A percentile compares a stretch with the other conserved stretches of the same genome.
Evolutionary conservation across 768 basidiomycete species (phyloP).

Genomic region (Porpolomopsis calyptriformis): DNA sequence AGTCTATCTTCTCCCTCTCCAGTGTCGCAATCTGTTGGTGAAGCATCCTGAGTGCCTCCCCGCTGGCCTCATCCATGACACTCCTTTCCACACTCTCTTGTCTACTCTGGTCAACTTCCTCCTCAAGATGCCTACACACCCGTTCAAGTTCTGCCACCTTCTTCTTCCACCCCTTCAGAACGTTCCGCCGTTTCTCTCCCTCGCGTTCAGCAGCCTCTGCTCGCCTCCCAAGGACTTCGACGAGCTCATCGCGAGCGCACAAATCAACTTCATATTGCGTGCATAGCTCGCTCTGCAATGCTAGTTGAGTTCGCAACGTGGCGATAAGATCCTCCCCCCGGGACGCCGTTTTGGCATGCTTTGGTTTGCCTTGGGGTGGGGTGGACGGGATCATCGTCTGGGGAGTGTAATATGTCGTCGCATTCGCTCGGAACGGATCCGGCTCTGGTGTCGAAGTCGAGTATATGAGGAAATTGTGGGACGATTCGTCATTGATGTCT

Average conservation of each 20-base stretch:
- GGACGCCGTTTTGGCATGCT: slow-evolving; percentile 50
- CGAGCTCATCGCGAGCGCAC: slow-evolving; percentile 60
- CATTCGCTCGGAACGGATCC: slow-evolving; percentile 65
- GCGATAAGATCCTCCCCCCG: slow-evolving; percentile 64
- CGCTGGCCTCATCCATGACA: slow-evolving; percentile 75
- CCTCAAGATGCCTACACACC: slow-evolving; percentile 58
- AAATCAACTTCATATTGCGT: slow-evolving; percentile 71
- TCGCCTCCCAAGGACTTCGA: slow-evolving; percentile 46
- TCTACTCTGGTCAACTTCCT: slow-evolving; percentile 78
- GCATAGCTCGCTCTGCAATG: slow-evolving; percentile 64
- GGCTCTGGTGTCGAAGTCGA: slow-evolving; percentile 31
- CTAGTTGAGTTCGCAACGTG: slow-evolving; percentile 64
- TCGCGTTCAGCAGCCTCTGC: slow-evolving; percentile 50
- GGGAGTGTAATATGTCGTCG: slow-evolving; percentile 68
- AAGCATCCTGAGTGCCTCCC: slow-evolving; percentile 67
- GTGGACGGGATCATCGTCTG: slow-evolving; percentile 63
- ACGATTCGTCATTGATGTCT: slow-evolving; percentile 53
- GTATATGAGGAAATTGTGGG: slow-evolving; percentile 38
- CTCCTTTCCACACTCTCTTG: slow-evolving; percentile 74
- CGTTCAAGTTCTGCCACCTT: slow-evolving; percentile 67
- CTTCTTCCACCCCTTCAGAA: slow-evolving; percentile 59
- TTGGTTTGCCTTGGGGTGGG: slow-evolving; percentile 35
- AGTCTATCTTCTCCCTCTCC: slow-evolving; percentile 51
- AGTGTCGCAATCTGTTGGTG: slow-evolving; percentile 72
- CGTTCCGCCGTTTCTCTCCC: slow-evolving; percentile 44